Percentiles rank a stretch among this genome's conserved stretches.
phyloP scores from a whole-genome alignment of 2,329 filamentous ascomycete species.

The Cercospora citrullina region DNA sequence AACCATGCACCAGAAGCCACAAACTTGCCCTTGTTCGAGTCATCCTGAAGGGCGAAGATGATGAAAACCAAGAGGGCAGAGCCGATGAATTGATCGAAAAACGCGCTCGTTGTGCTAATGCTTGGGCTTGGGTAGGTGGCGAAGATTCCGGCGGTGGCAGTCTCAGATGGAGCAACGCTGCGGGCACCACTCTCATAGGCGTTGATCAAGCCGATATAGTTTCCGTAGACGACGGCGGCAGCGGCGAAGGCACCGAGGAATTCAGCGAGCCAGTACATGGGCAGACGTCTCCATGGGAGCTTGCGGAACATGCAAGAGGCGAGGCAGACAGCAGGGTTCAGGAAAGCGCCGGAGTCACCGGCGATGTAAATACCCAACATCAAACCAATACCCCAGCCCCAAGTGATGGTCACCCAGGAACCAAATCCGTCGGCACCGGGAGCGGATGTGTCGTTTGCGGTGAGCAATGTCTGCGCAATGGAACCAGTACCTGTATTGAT shows the following conservation, averaged over 20 bases:
- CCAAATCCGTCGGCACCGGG: conserved; percentile 48
- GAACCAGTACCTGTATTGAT: conserved; percentile 40
- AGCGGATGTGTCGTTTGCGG: conserved; percentile 40
- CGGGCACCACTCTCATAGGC: conserved; percentile 59
- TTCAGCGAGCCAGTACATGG: conserved; percentile 65
- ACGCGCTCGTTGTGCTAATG: conserved; percentile 63
- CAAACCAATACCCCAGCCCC: conserved; percentile 59
- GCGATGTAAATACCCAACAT: conserved; percentile 60
- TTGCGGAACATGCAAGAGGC: conserved; percentile 68
- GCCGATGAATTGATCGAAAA: conserved; percentile 70
- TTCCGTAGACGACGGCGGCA: conserved; percentile 47
- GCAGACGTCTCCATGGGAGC: conserved; percentile 69
- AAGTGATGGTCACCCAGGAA: conserved; percentile 45
- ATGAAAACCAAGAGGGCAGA: conserved; percentile 67
- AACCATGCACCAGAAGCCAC: conserved; percentile 48
- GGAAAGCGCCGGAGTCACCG: conserved; percentile 40
- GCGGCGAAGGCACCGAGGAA: conserved; percentile 66
- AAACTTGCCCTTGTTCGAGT: conserved; percentile 43
- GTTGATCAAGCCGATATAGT: conserved; percentile 59
- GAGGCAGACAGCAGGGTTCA: conserved; percentile 67
- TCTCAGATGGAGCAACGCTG: conserved; percentile 60
- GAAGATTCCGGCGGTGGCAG: conserved; percentile 65
- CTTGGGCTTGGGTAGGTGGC: conserved; percentile 66
- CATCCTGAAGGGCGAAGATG: conserved; percentile 67
- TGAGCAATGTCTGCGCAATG: conserved; percentile 47